These are phyloP conservation scores for Wickerhamiella spandovensis DNA, from an alignment of 805 yeast genomes.

Conservation along the genomic window DNA sequence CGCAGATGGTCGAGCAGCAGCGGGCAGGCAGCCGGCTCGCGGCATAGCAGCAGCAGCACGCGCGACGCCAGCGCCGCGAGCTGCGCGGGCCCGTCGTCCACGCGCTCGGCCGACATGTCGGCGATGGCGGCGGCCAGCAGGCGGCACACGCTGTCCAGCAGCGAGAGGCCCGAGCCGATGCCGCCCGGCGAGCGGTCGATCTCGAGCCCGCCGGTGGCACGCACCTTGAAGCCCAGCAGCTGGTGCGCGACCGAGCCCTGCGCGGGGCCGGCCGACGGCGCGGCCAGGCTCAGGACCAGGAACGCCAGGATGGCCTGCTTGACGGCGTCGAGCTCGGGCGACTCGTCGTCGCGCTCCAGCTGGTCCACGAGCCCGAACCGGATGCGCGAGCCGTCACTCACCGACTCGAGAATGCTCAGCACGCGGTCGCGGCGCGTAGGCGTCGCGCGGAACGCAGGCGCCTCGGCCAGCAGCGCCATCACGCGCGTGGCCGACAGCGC, in stretches of 20 bases:
- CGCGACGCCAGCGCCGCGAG: constrained; percentile 29
- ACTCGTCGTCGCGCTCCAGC: constrained; percentile 31
- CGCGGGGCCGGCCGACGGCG: constrained; percentile 21
- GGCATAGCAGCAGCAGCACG: constrained; percentile 47
- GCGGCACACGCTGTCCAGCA: constrained; percentile 40
- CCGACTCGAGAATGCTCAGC: constrained; percentile 55
- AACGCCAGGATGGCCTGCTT: constrained; percentile 51
- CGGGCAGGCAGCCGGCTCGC: constrained; percentile 40
- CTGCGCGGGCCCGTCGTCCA: constrained; percentile 28
- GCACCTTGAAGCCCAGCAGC: constrained; percentile 57
- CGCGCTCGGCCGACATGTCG: constrained; percentile 25
- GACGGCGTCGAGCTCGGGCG: constrained; percentile 18
- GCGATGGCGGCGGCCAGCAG: constrained; percentile 37
- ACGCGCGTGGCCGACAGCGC: constrained; percentile 43
- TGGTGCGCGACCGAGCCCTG: constrained; percentile 54
- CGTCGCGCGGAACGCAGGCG: constrained; percentile 33
- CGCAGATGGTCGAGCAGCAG: constrained; percentile 42
- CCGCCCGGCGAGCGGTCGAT: constrained; percentile 34
- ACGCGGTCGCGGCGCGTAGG: constrained; percentile 41
- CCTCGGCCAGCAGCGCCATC: constrained; percentile 36
- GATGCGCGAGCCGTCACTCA: constrained; percentile 66
- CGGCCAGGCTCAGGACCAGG: constrained; percentile 34
- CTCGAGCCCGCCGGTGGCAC: constrained; percentile 39
- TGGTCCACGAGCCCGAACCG: constrained; percentile 62
- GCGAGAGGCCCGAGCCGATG: constrained; percentile 39